These are phyloP conservation scores for Setaria viridis DNA, from an alignment of 202 grass and related monocot species.

Conservation along the genomic window DNA sequence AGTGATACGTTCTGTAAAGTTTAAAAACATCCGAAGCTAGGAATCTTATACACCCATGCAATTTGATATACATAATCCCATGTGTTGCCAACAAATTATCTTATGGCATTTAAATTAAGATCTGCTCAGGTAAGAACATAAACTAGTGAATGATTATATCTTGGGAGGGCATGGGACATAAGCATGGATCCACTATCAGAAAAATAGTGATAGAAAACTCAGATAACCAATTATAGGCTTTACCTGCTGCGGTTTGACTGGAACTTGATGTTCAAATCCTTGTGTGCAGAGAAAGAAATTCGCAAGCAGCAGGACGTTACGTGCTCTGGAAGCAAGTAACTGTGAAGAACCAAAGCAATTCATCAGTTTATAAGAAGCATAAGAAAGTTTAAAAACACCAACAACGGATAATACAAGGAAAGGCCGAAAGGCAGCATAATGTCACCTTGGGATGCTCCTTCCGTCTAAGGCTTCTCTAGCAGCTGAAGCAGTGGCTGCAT, in stretches of 20 bases:
- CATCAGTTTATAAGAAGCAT: constrained; percentile 27
- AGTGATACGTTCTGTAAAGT: neutral
- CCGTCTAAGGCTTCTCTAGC: constrained; percentile 89
- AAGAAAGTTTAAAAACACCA: constrained; percentile 10
- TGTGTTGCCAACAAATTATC: neutral
- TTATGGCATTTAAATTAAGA: neutral
- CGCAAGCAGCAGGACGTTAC: constrained; percentile 69
- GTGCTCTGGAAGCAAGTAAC: constrained; percentile 82
- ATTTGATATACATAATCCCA: neutral
- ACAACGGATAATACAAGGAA: constrained; percentile 29
- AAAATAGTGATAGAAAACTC: constrained; percentile 24
- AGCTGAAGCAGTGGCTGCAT: constrained; percentile 73
- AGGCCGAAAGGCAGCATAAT: constrained; percentile 1
- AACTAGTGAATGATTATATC: constrained; percentile 18
- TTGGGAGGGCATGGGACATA: neutral
- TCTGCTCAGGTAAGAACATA: constrained; percentile 2
- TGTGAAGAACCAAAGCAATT: constrained; percentile 33
- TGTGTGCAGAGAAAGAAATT: constrained; percentile 83
- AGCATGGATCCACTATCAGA: constrained; percentile 12
- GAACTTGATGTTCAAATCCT: constrained; percentile 81
- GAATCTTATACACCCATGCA: no score
- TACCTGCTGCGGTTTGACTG: constrained; percentile 85
- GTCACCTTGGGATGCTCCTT: constrained; percentile 87
- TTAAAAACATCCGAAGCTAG: neutral
- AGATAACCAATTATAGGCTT: constrained; percentile 24